Conservation (phyloP, 257 asterid species). For the Paraleonurus japonicus region DNA sequence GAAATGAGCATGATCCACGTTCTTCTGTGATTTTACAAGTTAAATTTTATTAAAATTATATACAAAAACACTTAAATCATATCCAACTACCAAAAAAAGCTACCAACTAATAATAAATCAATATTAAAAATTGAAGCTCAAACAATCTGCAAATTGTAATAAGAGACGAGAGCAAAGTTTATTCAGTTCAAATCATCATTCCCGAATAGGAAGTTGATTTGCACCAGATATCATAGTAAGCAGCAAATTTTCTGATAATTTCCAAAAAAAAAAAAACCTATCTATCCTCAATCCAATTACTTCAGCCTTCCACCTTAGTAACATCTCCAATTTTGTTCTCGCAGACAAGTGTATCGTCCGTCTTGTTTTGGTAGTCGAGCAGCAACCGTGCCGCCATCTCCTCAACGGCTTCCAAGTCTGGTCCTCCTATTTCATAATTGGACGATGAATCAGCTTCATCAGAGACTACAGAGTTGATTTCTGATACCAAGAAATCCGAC, state of each 20-base stretch:
- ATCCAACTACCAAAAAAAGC: background rate
- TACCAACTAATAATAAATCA: background rate
- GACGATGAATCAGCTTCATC: slow-evolving; percentile 35
- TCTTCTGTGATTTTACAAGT: background rate
- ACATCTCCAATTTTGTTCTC: background rate
- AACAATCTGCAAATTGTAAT: background rate
- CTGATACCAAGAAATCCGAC: slow-evolving; percentile 27
- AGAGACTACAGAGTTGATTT: slow-evolving; percentile 32
- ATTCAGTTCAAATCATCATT: background rate
- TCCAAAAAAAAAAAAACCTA: background rate
- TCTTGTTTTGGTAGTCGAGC: slow-evolving; percentile 15
- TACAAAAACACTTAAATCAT: background rate
- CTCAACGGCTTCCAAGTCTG: slow-evolving; percentile 23
- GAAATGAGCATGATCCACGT: background rate
- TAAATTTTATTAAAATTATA: background rate
- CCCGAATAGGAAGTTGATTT: background rate
- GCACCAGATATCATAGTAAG: background rate
- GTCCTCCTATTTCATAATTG: slow-evolving; percentile 20
- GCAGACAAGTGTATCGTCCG: slow-evolving; percentile 2
- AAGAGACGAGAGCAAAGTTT: background rate
- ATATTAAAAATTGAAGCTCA: background rate
- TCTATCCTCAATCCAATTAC: background rate
- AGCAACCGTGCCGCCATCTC: slow-evolving; percentile 24
- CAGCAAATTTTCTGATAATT: background rate
- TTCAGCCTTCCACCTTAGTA: slow-evolving; percentile 1